phyloP scores from a whole-genome alignment of 805 yeast genomes.

The Teunomyces panamensis region DNA sequence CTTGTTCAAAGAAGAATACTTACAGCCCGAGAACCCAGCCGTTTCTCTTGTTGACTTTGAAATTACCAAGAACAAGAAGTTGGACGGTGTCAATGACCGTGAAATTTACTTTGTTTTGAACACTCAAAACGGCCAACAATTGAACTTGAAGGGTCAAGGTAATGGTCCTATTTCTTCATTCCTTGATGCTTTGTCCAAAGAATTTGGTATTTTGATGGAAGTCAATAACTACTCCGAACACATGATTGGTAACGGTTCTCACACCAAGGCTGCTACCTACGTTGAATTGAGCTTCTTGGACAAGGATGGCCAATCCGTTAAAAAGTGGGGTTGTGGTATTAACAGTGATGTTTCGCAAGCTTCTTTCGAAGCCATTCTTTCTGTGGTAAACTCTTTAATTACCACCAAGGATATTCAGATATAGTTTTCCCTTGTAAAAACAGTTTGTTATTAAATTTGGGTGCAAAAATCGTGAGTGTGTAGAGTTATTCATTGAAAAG shows the following conservation, averaged over 20 bases:
- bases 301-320: slow-evolving; percentile 33
- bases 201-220: slow-evolving; percentile 53
- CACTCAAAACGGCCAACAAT: slow-evolving; percentile 9
- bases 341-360: slow-evolving; percentile 44
- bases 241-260: slow-evolving; percentile 68
- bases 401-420: slow-evolving; percentile 25
- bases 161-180: slow-evolving; percentile 79
- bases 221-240: slow-evolving; percentile 71
- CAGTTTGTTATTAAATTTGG: background rate
- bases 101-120: slow-evolving; percentile 20
- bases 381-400: slow-evolving; percentile 22
- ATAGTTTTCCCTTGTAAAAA: background rate
- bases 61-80: slow-evolving; percentile 17
- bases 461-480: background rate
- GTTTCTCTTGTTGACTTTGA: slow-evolving; percentile 22
- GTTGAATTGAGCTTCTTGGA: slow-evolving; percentile 47
- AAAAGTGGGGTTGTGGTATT: slow-evolving; percentile 45
- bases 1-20: slow-evolving; percentile 55
- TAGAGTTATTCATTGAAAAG: too few relatives aligned
- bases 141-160: slow-evolving; percentile 54
- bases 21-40: slow-evolving; percentile 16
- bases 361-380: slow-evolving; percentile 29
- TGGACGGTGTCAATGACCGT: slow-evolving; percentile 13
- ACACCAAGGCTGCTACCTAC: slow-evolving; percentile 72
- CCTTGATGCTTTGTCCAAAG: slow-evolving; percentile 57